Evolutionary conservation across 1,139 yeast genomes (phyloP).

Genomic region (Protomyces pachydermus): DNA sequence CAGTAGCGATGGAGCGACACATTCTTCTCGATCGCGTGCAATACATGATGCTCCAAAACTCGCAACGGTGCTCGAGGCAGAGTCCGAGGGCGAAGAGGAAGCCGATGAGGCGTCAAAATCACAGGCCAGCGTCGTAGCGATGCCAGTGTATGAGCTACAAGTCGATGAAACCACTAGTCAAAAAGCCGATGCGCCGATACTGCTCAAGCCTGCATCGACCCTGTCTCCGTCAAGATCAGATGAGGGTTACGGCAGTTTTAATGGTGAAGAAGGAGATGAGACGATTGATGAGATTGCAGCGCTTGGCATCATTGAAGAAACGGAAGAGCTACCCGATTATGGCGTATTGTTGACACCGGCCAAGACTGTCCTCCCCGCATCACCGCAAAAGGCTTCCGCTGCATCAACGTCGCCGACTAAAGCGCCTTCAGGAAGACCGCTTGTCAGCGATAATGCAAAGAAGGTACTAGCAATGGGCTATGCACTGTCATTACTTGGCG

Average conservation of each 20-base stretch:
- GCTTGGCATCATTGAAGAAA: conserved; percentile 17
- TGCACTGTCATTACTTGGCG: conserved; percentile 17
- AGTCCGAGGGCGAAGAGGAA: conserved; percentile 6
- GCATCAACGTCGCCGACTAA: conserved; percentile 9
- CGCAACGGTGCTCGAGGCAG: background rate
- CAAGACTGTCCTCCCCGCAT: background rate
- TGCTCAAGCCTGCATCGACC: background rate
- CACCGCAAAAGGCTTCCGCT: background rate
- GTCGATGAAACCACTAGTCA: background rate
- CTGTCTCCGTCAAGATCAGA: conserved; percentile 10
- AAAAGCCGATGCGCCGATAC: background rate
- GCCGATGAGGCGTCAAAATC: background rate
- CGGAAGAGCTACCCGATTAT: conserved; percentile 19
- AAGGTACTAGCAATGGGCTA: conserved; percentile 17
- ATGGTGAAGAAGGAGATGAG: conserved; percentile 21
- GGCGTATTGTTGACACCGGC: conserved; percentile 16
- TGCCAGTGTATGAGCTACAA: background rate
- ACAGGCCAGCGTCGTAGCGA: too few species aligned
- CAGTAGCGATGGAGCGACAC: background rate
- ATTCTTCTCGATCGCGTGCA: background rate
- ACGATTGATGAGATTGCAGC: conserved; percentile 19
- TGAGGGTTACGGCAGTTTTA: conserved; percentile 22
- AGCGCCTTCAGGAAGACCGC: background rate
- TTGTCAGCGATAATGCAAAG: conserved; percentile 14
- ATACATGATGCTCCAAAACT: background rate